Percentiles rank a stretch among this genome's conserved stretches.
These are phyloP conservation scores for Botrytis hyacinthi DNA, from an alignment of 2,329 filamentous ascomycete species.

Conservation along the genomic window DNA sequence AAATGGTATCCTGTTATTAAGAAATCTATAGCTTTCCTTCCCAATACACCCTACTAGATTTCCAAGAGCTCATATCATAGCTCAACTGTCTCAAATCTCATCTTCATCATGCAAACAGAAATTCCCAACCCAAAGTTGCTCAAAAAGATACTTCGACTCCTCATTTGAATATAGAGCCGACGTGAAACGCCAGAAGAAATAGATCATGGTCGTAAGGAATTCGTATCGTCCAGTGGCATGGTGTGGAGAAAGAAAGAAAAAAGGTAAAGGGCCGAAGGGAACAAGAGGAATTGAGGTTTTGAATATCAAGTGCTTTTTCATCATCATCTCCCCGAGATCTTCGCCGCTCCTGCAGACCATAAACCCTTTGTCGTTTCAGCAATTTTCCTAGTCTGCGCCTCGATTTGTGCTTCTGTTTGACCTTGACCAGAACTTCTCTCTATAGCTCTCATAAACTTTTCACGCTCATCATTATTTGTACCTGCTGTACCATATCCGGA, in stretches of 20 bases:
- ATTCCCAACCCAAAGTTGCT: conserved; percentile 1
- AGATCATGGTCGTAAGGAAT: not conserved
- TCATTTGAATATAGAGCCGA: not conserved
- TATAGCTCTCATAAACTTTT: conserved; percentile 32
- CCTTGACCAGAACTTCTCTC: conserved; percentile 37
- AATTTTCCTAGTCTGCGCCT: conserved; percentile 50
- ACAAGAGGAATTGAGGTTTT: conserved; percentile 1
- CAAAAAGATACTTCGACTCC: not conserved
- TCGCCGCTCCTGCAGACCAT: conserved; percentile 45
- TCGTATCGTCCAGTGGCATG: not conserved
- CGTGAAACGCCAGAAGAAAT: conserved; percentile 3
- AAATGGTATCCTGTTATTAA: conserved; percentile 16
- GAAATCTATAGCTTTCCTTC: conserved; percentile 8
- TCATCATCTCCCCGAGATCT: conserved; percentile 30
- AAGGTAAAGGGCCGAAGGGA: not conserved
- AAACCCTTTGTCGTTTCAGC: conserved; percentile 56
- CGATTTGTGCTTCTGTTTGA: conserved; percentile 39
- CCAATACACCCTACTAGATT: not conserved
- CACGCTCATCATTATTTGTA: conserved; percentile 15
- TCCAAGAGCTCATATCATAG: conserved; percentile 1
- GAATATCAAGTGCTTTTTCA: conserved; percentile 15
- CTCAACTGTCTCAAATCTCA: conserved; percentile 10
- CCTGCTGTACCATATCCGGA: conserved; percentile 30
- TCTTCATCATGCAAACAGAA: not conserved
- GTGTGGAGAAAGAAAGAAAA: not conserved